Evolutionary conservation across 164 flowering plant genomes (phyloP).

Genomic region (Magnolia officinalis): DNA sequence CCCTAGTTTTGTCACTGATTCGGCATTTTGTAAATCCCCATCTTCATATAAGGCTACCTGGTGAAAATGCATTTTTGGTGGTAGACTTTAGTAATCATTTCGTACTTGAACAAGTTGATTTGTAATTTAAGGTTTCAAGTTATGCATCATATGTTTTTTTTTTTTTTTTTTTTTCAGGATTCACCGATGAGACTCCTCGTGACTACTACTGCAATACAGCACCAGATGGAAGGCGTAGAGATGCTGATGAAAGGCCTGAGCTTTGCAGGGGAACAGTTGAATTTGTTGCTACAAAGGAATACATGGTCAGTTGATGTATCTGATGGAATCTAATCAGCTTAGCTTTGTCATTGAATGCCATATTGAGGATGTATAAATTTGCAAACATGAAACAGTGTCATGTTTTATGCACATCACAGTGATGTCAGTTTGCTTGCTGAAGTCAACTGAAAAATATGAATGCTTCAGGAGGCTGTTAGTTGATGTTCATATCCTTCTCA

Average conservation of each 20-base stretch:
- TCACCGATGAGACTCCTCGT: slow-evolving; percentile 93
- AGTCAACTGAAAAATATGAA: no score
- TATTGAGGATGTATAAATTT: not conserved
- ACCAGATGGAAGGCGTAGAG: slow-evolving; percentile 98
- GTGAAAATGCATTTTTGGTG: not conserved
- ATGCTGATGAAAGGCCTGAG: slow-evolving; percentile 99
- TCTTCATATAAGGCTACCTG: no score
- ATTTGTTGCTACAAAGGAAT: slow-evolving; percentile 95
- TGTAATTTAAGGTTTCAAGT: not conserved
- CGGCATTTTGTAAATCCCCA: no score
- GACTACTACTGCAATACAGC: slow-evolving; percentile 97
- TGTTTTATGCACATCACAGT: not conserved
- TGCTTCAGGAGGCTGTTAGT: not conserved
- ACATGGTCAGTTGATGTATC: slow-evolving; percentile 52
- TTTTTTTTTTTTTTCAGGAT: slow-evolving; percentile 64
- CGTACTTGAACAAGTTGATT: no score
- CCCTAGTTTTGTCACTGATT: no score
- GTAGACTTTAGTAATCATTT: not conserved
- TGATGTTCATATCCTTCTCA: not conserved
- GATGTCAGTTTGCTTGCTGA: no score
- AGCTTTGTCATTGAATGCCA: not conserved
- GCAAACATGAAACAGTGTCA: not conserved
- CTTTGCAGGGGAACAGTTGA: slow-evolving; percentile 98
- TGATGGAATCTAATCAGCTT: not conserved
- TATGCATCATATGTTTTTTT: not conserved